Percentiles rank a stretch among this genome's conserved stretches.
These are phyloP conservation scores for Phytophthora cajani DNA, from an alignment of 352 stramenopile genomes.

Conservation along the genomic window DNA sequence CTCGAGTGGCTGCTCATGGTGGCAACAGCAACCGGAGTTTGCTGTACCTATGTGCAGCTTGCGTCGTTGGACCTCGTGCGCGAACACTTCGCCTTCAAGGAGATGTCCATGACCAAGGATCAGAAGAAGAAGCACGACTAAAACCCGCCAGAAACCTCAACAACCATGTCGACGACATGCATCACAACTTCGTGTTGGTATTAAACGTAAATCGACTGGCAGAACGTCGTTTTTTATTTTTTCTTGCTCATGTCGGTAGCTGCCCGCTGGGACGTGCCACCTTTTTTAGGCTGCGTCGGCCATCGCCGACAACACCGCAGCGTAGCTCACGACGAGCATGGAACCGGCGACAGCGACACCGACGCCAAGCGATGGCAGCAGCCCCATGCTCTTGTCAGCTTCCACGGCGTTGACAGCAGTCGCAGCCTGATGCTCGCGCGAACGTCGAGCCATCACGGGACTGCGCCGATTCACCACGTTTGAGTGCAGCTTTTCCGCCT, in stretches of 20 bases:
- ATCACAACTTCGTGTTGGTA: conserved; percentile 5
- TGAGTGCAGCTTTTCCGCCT: conserved; percentile 46
- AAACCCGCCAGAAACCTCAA: background rate
- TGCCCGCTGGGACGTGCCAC: background rate
- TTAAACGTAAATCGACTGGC: conserved; percentile 19
- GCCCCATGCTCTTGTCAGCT: conserved; percentile 19
- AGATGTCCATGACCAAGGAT: conserved; percentile 16
- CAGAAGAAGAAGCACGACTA: conserved; percentile 47
- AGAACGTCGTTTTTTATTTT: background rate
- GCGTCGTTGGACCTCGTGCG: conserved; percentile 59
- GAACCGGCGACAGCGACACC: conserved; percentile 38
- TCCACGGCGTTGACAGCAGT: background rate
- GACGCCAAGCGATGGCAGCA: conserved; percentile 32
- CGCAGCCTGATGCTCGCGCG: conserved; percentile 5
- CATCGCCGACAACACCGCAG: conserved; percentile 45
- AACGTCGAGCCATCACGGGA: conserved; percentile 17
- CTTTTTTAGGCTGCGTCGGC: conserved; percentile 22
- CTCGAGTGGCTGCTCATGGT: conserved; percentile 49
- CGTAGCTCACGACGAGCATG: conserved; percentile 52
- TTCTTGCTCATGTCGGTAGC: background rate
- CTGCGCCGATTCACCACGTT: conserved; percentile 38
- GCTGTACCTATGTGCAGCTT: conserved; percentile 68
- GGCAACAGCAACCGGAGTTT: conserved; percentile 46
- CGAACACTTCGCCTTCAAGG: conserved; percentile 45
- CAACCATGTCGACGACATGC: background rate